Evolutionary conservation across 192 early-diverging fungal species (phyloP).

Genomic region (Diversispora epigaea): DNA sequence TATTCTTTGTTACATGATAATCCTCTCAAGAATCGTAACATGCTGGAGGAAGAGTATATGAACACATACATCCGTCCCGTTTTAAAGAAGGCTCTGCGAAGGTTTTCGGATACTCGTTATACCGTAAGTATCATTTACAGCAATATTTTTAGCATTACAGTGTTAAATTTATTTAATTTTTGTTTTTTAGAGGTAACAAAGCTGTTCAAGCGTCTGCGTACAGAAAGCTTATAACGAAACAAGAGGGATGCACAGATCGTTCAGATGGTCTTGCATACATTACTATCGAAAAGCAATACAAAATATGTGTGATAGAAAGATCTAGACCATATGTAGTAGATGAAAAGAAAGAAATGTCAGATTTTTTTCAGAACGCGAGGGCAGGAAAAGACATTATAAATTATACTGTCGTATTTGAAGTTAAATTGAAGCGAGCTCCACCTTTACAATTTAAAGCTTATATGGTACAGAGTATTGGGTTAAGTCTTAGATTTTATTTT

Average conservation of each 20-base stretch:
- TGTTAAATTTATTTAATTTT: not conserved
- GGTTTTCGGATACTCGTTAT: slow-evolving; percentile 22
- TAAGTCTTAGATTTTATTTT: slow-evolving; percentile 25
- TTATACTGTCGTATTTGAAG: slow-evolving; percentile 23
- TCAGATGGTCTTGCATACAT: slow-evolving; percentile 23
- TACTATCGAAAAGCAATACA: slow-evolving; percentile 10
- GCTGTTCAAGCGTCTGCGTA: slow-evolving; percentile 24
- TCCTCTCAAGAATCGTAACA: slow-evolving; percentile 18
- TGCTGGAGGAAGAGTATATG: slow-evolving; percentile 28
- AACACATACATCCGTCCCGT: slow-evolving; percentile 26
- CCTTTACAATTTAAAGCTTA: not conserved
- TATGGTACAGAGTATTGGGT: slow-evolving; percentile 26
- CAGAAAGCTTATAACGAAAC: slow-evolving; percentile 14
- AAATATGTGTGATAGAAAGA: slow-evolving; percentile 27
- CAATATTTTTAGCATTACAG: not conserved
- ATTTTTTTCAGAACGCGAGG: slow-evolving; percentile 18
- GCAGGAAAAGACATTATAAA: slow-evolving; percentile 33
- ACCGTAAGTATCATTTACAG: slow-evolving; percentile 24
- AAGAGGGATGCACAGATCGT: slow-evolving; percentile 20
- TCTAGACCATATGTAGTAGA: slow-evolving; percentile 15
- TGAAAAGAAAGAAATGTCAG: slow-evolving; percentile 13
- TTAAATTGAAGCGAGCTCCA: slow-evolving; percentile 23
- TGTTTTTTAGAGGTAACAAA: slow-evolving; percentile 24
- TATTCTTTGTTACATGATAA: slow-evolving; percentile 14
- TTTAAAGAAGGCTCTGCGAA: slow-evolving; percentile 12